phyloP scores from a whole-genome alignment of 1,284 basidiomycete species.

The Pseudozyma hubeiensis region DNA sequence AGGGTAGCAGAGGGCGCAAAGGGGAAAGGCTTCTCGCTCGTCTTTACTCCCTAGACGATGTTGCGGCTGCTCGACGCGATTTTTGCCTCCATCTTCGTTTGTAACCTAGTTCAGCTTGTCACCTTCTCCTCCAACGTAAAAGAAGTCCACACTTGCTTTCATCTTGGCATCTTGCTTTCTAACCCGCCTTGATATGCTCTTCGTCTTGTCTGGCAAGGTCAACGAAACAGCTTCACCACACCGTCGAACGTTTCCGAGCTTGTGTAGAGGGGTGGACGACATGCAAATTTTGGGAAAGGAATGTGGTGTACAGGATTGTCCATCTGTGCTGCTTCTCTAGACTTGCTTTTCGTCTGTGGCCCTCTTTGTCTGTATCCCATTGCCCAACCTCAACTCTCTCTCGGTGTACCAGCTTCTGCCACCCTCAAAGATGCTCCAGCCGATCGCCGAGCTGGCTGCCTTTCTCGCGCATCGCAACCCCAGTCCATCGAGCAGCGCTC shows the following conservation, averaged over 20 bases:
- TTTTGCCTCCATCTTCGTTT: not conserved
- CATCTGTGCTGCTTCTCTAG: not conserved
- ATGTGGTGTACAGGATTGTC: not conserved
- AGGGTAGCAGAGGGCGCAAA: slow-evolving; percentile 47
- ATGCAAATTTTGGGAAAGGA: too few species aligned
- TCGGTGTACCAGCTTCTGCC: slow-evolving; percentile 51
- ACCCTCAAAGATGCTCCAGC: slow-evolving; percentile 66
- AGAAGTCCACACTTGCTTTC: too few species aligned
- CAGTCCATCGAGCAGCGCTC: slow-evolving; percentile 62
- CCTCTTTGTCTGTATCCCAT: not conserved
- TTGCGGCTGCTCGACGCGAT: not conserved
- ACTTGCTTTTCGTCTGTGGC: slow-evolving; percentile 25
- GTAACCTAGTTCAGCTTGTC: not conserved
- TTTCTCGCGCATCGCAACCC: slow-evolving; percentile 65
- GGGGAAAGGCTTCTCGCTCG: slow-evolving; percentile 53
- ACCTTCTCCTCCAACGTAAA: not conserved
- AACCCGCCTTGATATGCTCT: too few species aligned
- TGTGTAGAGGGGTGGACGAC: too few species aligned
- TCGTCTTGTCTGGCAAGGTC: too few species aligned
- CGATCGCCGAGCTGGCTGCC: slow-evolving; percentile 65
- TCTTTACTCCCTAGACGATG: slow-evolving; percentile 30
- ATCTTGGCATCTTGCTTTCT: too few species aligned
- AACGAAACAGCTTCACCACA: too few species aligned
- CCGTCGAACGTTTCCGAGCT: too few species aligned
- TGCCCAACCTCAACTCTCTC: slow-evolving; percentile 15